A percentile compares a stretch with the other conserved stretches of the same genome.
Conservation (phyloP, 257 asterid species). For the Primulina huaijiensis region DNA sequence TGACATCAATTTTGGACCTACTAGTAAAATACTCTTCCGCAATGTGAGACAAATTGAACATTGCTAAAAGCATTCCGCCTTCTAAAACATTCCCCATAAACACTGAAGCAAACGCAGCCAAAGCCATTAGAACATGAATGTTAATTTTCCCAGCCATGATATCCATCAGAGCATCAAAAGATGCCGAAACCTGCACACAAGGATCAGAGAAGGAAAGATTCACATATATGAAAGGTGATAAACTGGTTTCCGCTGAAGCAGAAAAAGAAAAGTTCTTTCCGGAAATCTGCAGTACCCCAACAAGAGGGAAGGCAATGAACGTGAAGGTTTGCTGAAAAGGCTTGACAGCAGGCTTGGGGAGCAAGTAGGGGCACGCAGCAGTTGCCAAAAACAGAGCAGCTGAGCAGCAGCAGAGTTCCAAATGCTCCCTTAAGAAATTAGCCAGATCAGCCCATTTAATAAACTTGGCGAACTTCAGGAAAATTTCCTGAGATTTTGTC, state of each 20-base stretch:
- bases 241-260: background rate
- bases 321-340: constrained; percentile 58
- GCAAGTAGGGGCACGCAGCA: constrained; percentile 67
- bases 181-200: constrained; percentile 67
- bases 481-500: constrained; percentile 58
- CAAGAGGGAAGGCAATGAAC: constrained; percentile 81
- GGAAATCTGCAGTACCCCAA: constrained; percentile 55
- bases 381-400: constrained; percentile 72
- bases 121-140: constrained; percentile 97
- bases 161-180: constrained; percentile 79
- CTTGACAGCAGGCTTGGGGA: constrained; percentile 54
- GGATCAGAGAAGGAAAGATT: background rate
- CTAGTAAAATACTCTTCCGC: constrained; percentile 96
- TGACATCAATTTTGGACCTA: constrained; percentile 80
- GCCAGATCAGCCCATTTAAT: constrained; percentile 70
- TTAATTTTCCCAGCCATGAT: constrained; percentile 83
- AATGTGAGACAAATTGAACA: constrained; percentile 96
- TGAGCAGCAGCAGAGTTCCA: constrained; percentile 85
- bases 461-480: constrained; percentile 59
- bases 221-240: background rate
- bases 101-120: constrained; percentile 95
- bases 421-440: constrained; percentile 67
- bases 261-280: constrained; percentile 8
- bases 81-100: constrained; percentile 91
- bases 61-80: constrained; percentile 95